phyloP scores from a whole-genome alignment of 495 filamentous ascomycete species.

The Bathelium albidoporum region DNA sequence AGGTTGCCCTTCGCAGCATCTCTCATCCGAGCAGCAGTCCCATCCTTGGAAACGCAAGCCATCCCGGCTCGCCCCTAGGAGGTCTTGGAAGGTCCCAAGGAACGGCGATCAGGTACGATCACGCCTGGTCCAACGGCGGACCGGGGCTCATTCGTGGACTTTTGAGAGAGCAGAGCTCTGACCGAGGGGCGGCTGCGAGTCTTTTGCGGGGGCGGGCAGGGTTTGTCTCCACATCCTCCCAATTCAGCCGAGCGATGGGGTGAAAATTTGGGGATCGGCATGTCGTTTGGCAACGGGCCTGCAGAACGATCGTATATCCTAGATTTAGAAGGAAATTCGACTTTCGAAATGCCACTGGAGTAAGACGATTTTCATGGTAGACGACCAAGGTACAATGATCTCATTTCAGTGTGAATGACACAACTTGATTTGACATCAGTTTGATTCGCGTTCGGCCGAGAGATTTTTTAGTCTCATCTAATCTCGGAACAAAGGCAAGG shows the following conservation, averaged over 20 bases:
- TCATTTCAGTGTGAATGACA: too few species aligned
- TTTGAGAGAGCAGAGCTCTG: not conserved
- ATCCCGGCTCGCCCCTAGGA: not conserved
- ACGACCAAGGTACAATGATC: too few species aligned
- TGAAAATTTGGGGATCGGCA: not conserved
- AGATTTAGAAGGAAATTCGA: not conserved
- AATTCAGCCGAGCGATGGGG: not conserved
- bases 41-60: not conserved
- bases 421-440: too few species aligned
- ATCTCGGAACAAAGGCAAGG: not conserved
- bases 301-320: not conserved
- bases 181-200: not conserved
- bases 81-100: not conserved
- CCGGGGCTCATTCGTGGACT: not conserved
- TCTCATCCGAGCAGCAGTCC: not conserved
- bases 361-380: not conserved
- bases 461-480: too few species aligned
- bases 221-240: not conserved
- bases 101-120: not conserved
- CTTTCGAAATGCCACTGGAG: not conserved
- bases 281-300: not conserved
- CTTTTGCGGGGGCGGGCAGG: conserved; percentile 1
- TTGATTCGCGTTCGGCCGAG: too few species aligned
- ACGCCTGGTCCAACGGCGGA: not conserved
- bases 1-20: not conserved